Evolutionary conservation across 176 grass and related monocot species (phyloP), one percentile per base, ranked within the genome.

Genomic region (Carex scoparia): DNA sequence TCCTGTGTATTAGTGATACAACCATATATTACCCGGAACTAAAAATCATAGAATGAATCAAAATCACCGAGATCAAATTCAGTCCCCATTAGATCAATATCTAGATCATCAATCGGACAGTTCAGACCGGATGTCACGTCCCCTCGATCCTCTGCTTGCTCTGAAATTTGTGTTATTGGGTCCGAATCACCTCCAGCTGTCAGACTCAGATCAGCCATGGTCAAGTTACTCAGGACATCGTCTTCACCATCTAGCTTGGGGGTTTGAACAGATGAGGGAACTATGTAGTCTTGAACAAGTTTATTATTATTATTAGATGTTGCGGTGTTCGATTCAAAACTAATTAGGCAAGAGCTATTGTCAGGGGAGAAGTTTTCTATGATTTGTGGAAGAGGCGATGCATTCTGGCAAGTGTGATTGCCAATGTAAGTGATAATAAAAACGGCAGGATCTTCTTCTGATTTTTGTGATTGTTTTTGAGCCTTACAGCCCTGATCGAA

Each of bases 401-500:
- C 67, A 85, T 89, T 89, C 2, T 48, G 82, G 90, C 94, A 97
- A 68, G 90, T 97, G 90, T 97, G 94, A 72, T 48, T 76, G 60
- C 90, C 94, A 65, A 91, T 89, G 87, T 97, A 97, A 63, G 87
- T 94, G 69, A 92, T 88, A 35, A 19, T 83, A 64, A 23, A 89
- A 2, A 27, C 38, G 0, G 49, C 69, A 10, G 90, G 66, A 61
- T 92, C 90, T 0, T 89, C 84, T 71, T 94, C 88, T 83, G 85
- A 81, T 81, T 74, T 87, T 86, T 97, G 94, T 35, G 88, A 89
- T 62, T 92, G 92, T 86, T 86, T 89, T 75, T 76, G 81, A 37
- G 94, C 94, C 80, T 3, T 2, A 87, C 94, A 97, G 9, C 30
- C 69, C 82, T 97, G 94, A 32, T 97, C 94, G 56, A 54, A 71